These are phyloP conservation scores for Raffaelea ambrosiae DNA, from an alignment of 2,329 filamentous ascomycete genomes.

Conservation along the genomic window DNA sequence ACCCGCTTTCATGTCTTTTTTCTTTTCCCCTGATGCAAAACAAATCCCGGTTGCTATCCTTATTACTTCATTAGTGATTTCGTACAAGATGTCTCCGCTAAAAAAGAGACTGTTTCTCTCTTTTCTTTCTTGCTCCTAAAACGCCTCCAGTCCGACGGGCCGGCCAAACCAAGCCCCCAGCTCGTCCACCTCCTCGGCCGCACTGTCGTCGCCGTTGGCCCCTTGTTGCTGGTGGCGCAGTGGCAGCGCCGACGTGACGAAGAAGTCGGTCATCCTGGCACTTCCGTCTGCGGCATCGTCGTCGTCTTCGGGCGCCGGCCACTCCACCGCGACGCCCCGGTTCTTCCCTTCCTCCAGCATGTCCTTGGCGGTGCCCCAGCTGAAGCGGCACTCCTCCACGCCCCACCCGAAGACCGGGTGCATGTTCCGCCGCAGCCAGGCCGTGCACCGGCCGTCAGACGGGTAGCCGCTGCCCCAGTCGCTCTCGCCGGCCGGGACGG, in stretches of 20 bases:
- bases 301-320: constrained; percentile 46
- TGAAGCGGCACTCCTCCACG: constrained; percentile 73
- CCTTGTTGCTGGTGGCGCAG: constrained; percentile 41
- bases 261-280: constrained; percentile 70
- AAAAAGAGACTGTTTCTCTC: not conserved
- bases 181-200: constrained; percentile 54
- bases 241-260: constrained; percentile 30
- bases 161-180: constrained; percentile 76
- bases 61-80: too few species aligned
- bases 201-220: constrained; percentile 23
- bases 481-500: not conserved
- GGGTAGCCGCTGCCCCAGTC: constrained; percentile 92
- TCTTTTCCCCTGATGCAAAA: too few species aligned
- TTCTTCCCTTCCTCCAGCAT: constrained; percentile 69
- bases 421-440: constrained; percentile 80
- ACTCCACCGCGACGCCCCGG: constrained; percentile 67
- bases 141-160: constrained; percentile 59
- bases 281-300: constrained; percentile 50
- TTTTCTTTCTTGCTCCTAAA: constrained; percentile 35
- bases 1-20: too few species aligned
- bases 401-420: constrained; percentile 95
- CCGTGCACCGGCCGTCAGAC: constrained; percentile 69
- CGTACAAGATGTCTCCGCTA: not conserved
- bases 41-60: too few species aligned
- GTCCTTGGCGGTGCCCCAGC: constrained; percentile 92